Evolutionary conservation across 75 land plant genomes (phyloP), one percentile per base, ranked within the genome.

Genomic region (Pinus taeda): DNA sequence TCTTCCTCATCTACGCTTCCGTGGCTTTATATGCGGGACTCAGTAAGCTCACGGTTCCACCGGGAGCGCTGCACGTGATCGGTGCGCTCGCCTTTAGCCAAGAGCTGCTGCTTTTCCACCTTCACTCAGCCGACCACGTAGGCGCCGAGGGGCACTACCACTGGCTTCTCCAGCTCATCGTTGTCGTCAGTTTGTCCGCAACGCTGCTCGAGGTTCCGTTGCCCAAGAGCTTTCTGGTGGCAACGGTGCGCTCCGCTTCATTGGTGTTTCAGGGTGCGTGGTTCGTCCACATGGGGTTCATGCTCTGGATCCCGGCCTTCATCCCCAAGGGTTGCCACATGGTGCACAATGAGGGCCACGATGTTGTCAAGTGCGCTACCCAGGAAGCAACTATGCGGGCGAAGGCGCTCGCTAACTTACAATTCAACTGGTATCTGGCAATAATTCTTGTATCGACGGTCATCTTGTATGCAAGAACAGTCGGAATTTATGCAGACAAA

Each of bases 101-200:
- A 71, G 93, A 90, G 79, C 83, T 88, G n/a, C 83, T 92, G 63
- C 64, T 93, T 1, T 85, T 92, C 57, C 92, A 88, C 78, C 89
- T 88, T 77, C 96, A 93, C 80, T 93, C 96, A 0, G 76, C 95
- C 22, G 95, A 92, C 62, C 93, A 91, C 73, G 76, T 84, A 65
- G 88, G 93, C 3, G 77, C 86, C 0, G 93, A 90, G 75, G 88
- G 91, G 12, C 93, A 92, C 74, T 93, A 93, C 84, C 94, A 93
- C 61, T 88, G 92, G 92, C 92, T 93, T 13, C 81, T 93, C n/a
- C 95, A 93, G 75, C 63, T 93, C 17, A 75, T 85, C 26, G 84
- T 89, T 22, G 39, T 60, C 1, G 79, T 85, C 26, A 81, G 83
- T 33, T 24, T 93, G 12, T 6, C 80, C 20, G 60, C 86, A 45